Evolutionary conservation across 768 basidiomycete genomes (phyloP).

Genomic region (Xerocomellus chrysenteron): DNA sequence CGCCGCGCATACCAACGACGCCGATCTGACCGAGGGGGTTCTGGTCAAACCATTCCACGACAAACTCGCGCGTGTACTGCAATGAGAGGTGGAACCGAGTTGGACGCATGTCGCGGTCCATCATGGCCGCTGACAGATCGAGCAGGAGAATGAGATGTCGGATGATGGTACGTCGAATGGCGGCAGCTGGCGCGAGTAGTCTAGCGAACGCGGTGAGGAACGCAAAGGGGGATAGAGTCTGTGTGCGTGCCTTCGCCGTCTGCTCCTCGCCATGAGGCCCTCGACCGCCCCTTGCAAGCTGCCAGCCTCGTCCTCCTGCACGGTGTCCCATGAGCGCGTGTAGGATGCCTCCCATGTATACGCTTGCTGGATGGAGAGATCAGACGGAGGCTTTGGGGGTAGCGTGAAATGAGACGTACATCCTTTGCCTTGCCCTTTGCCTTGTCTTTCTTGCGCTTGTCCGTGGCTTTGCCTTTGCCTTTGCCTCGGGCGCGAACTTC

Average conservation of each 20-base stretch:
- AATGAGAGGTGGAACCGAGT: constrained; percentile 90
- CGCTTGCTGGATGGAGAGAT: constrained; percentile 51
- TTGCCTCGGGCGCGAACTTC: constrained; percentile 52
- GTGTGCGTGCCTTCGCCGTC: constrained; percentile 69
- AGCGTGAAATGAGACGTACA: constrained; percentile 14
- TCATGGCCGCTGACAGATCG: constrained; percentile 89
- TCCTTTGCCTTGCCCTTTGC: constrained; percentile 40
- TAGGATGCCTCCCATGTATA: constrained; percentile 98
- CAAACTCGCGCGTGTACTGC: constrained; percentile 88
- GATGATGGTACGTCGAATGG: constrained; percentile 93
- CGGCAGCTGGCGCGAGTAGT: constrained; percentile 75
- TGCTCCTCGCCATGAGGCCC: constrained; percentile 80
- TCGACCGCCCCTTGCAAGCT: constrained; percentile 89
- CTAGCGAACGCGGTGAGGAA: constrained; percentile 38
- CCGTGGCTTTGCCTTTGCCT: constrained; percentile 52
- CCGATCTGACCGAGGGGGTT: constrained; percentile 98
- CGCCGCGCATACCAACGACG: constrained; percentile 88
- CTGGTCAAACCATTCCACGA: constrained; percentile 98
- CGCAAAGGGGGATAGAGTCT: not conserved
- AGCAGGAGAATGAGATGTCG: constrained; percentile 92
- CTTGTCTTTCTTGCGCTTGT: constrained; percentile 55
- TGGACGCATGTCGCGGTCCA: constrained; percentile 94
- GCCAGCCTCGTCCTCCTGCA: constrained; percentile 93
- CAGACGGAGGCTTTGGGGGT: not conserved
- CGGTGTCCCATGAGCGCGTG: constrained; percentile 93